Evolutionary conservation across 2,329 filamentous ascomycete species (phyloP), one percentile per base, ranked within the genome.

Genomic region (Clonostachys rhizophaga): DNA sequence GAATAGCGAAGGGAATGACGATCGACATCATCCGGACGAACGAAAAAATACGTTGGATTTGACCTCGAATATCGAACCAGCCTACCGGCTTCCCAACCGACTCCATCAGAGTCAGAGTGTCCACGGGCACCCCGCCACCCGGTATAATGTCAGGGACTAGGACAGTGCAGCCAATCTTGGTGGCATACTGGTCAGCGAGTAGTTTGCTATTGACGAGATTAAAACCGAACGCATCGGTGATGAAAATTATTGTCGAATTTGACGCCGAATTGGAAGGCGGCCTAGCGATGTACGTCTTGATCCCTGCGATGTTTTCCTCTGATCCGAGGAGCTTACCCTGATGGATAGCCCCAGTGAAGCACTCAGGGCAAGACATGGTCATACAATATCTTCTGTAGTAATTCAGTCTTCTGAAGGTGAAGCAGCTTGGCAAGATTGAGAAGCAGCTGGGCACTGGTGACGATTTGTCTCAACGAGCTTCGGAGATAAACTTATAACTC

Each of bases 81-180:
- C 14, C 14, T 4, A 39, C 36, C 14, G 36, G 36, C 14, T n/a
- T 39, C 14, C 17, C 17, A n/a, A 39, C 17, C 20, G 42, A 42
- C n/a, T 57, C 47, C 43, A 56, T 49, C 24, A 47, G 41, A 9
- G 42, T 18, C 41, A 61, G 42, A 16, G 50, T 36, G 30, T 17
- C 14, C 6, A 51, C 30, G 8, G 51, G 40, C 17, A 53, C 49
- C 12, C 54, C 56, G 18, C 58, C 58, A 9, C 45, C 45, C 10
- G 51, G 52, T n/a, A 61, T 50, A 16, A 59, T 42, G 47, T 60
- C 54, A 18, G 59, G 59, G 40, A 58, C 48, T 14, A 60, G 47
- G 20, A 61, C 59, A 14, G 46, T 46, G 43, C 50, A 56, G 18
- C 56, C 57, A 6, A 57, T 59, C 18, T 34, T 42, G 34, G 45